Base-by-base conservation (phyloP, 495 filamentous ascomycete genomes). In the Beverwykella pulmonaria region DNA sequence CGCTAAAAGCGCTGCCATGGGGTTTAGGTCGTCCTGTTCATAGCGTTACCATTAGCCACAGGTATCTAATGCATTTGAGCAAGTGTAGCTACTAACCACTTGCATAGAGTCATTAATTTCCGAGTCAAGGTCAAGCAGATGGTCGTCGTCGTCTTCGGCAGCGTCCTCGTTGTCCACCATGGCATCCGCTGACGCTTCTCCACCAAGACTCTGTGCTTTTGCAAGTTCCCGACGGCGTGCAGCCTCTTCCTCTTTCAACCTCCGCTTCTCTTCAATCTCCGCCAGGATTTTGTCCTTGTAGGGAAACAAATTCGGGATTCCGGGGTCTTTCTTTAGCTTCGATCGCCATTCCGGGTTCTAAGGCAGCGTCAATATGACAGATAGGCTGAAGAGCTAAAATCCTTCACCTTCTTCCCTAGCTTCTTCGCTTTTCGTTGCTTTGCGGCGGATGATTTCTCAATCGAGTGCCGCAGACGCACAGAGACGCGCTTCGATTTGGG, bases 251-350 rank as follows among this genome's bases (percentile, higher is more conserved):
- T 83, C 84, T 80, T 92, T 97, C 75, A 84, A 73, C 32, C 87
- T 82, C 77, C 87, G 88, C 63, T 84, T 87, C 75, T 97, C 91
- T 79, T 98, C 95, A 70, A 98, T 96, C 76, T 98, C 91, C 27
- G 91, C 85, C 47, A 98, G 83, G 20, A 98, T 84, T 80, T 89
- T 91, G 73, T 97, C 95, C 80, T 98, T 98, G 84, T 93, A 96
- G 14, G 94, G 94, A 79, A 97, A 98, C 26, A 97, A 83, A 74
- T 97, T 98, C 53, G 94, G 94, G 56, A 98, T 97, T 61, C 93
- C 93, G 39, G 92, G 92, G 75, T 96, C 93, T 79, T 98, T 98
- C 86, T 96, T 97, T 62, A 96, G 75, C 75, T 90, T 89, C 68
- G 90, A 93, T 63, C 87, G 85, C 89, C 93, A 97, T 89, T 96